Percentiles rank a stretch among this genome's conserved stretches.
These are phyloP conservation scores for Endothia cerciana DNA, from an alignment of 2,329 filamentous ascomycete genomes.

Conservation along the genomic window DNA sequence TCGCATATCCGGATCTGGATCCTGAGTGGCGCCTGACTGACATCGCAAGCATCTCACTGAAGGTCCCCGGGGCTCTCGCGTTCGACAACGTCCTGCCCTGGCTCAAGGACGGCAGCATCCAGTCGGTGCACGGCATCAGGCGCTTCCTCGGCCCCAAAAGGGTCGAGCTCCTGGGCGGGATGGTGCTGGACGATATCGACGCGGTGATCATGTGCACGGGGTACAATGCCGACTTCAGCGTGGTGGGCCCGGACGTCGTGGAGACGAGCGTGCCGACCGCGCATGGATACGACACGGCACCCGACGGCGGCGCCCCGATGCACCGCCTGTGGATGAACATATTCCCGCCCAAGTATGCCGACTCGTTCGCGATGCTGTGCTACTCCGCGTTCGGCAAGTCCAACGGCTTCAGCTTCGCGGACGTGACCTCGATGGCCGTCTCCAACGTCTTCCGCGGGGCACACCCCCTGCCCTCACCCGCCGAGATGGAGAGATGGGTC, in stretches of 20 bases:
- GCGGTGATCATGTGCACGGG: constrained; percentile 27
- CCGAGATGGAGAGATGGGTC: constrained; percentile 43
- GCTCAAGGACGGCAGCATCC: constrained; percentile 31
- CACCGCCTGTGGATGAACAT: constrained; percentile 29
- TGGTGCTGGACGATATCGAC: constrained; percentile 24
- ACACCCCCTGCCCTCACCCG: constrained; percentile 40
- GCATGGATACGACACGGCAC: constrained; percentile 8
- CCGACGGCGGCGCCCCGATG: constrained; percentile 15
- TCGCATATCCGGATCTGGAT: constrained; percentile 33
- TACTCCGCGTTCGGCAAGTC: constrained; percentile 39
- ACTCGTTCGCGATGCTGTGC: constrained; percentile 49
- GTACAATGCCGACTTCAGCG: constrained; percentile 26
- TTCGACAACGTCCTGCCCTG: constrained; percentile 39
- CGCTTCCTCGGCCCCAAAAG: constrained; percentile 22
- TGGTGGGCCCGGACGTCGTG: constrained; percentile 14
- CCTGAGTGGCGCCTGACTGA: constrained; percentile 37
- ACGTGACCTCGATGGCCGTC: constrained; percentile 49
- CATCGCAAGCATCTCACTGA: constrained; percentile 26
- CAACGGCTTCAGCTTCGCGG: constrained; percentile 44
- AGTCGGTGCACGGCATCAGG: constrained; percentile 25
- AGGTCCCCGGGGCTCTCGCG: constrained; percentile 33
- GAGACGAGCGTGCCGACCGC: constrained; percentile 26
- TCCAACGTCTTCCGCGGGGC: constrained; percentile 49
- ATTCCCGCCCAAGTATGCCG: constrained; percentile 29
- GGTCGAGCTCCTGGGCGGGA: constrained; percentile 27